These are phyloP conservation scores for Pyrus bretschneideri DNA, from an alignment of 306 rosid genomes.

Conservation along the genomic window DNA sequence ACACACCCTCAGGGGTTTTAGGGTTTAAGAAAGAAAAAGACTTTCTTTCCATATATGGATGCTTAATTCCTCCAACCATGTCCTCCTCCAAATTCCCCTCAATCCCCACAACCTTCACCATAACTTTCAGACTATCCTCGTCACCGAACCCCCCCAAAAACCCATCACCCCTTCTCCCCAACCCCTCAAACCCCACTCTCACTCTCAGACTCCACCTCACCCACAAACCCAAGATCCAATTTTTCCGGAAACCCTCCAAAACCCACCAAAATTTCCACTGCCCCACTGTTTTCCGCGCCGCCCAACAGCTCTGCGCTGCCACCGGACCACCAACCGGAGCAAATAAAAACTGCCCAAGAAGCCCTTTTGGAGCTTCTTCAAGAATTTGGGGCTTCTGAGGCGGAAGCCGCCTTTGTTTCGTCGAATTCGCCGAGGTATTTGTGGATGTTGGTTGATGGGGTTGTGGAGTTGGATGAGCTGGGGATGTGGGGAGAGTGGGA, in stretches of 20 bases:
- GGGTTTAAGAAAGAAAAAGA: neutral
- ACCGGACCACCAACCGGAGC: constrained; percentile 11
- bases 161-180: neutral
- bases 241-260: neutral
- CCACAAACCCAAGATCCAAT: constrained; percentile 1
- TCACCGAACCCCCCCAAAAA: neutral
- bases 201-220: neutral
- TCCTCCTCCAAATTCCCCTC: constrained; percentile 23
- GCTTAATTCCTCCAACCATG: constrained; percentile 12
- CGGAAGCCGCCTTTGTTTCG: constrained; percentile 40
- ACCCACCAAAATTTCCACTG: constrained; percentile 3
- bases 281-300: constrained; percentile 17
- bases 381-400: constrained; percentile 46
- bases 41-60: neutral
- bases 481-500: constrained; percentile 30
- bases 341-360: constrained; percentile 30
- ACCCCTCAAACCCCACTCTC: neutral
- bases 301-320: neutral
- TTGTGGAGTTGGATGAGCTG: constrained; percentile 64
- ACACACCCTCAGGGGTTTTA: neutral
- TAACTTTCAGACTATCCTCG: neutral
- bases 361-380: constrained; percentile 48
- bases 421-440: constrained; percentile 48
- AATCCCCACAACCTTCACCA: constrained; percentile 6
- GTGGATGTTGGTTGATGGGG: constrained; percentile 63